Conservation (phyloP, 2,329 filamentous ascomycete species). For the Alternaria metachromatica region DNA sequence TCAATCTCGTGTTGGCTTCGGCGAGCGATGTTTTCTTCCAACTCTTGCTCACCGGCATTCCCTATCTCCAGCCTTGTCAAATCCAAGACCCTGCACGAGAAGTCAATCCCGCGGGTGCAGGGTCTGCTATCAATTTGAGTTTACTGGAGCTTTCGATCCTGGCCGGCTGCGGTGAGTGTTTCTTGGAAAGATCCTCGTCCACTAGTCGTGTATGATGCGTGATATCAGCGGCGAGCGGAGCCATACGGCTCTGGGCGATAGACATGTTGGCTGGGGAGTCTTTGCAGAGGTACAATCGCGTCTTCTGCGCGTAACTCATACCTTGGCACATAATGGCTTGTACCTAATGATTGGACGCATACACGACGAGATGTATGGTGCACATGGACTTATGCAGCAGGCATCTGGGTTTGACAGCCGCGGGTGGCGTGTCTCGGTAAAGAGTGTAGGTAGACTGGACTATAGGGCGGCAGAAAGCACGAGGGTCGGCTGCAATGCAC, state of each 20-base stretch:
- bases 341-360: neutral
- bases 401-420: neutral
- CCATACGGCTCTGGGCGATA: conserved; percentile 6
- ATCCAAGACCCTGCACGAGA: no score
- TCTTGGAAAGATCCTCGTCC: conserved; percentile 4
- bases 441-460: neutral
- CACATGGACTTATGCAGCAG: neutral
- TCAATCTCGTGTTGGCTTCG: no score
- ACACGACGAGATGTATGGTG: neutral
- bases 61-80: no score
- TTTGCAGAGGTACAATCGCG: neutral
- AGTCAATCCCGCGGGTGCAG: no score
- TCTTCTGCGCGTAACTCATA: neutral
- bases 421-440: neutral
- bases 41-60: no score
- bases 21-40: no score
- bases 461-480: neutral
- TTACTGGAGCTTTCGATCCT: no score
- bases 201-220: conserved; percentile 10
- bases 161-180: no score
- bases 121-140: no score
- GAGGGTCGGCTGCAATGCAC: neutral
- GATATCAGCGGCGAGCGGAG: conserved; percentile 6
- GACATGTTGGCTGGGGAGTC: neutral
- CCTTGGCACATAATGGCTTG: neutral